These are phyloP conservation scores for Santalum album DNA, from an alignment of 164 flowering plant genomes.

Conservation along the genomic window DNA sequence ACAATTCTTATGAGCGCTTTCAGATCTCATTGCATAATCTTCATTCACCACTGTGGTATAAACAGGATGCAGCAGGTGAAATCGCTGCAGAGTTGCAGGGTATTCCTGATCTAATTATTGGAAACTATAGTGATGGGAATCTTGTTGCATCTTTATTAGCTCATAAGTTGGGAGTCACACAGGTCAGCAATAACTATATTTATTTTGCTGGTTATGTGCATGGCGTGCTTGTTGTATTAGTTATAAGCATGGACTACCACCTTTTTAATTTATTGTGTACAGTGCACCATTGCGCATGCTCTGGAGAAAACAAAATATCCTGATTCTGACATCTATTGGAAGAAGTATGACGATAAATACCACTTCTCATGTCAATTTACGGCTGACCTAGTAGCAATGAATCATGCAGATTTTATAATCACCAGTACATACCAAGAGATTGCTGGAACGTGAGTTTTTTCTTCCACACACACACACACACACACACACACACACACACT, in stretches of 20 bases:
- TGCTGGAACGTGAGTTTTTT: constrained; percentile 79
- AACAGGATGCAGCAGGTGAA: constrained; percentile 77
- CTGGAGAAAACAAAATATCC: constrained; percentile 97
- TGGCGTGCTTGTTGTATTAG: background rate
- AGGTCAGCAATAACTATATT: constrained; percentile 33
- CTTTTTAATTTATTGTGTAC: constrained; percentile 8
- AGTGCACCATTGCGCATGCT: constrained; percentile 97
- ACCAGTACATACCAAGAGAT: constrained; percentile 97
- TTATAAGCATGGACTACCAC: background rate
- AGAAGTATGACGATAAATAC: constrained; percentile 78
- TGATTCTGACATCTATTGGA: constrained; percentile 96
- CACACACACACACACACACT: too few species aligned
- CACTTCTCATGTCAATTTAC: constrained; percentile 97
- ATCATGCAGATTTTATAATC: constrained; percentile 91
- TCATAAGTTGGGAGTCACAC: constrained; percentile 79
- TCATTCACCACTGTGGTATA: constrained; percentile 3
- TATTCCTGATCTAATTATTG: constrained; percentile 83
- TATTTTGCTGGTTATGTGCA: background rate
- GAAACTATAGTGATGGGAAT: constrained; percentile 98
- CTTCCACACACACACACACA: background rate
- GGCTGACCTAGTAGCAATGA: constrained; percentile 94
- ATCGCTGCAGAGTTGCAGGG: constrained; percentile 80
- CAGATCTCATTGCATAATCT: background rate
- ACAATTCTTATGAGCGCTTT: too few species aligned
- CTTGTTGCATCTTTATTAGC: constrained; percentile 87